Percentiles rank a stretch among this genome's conserved stretches.
phyloP scores from a whole-genome alignment of 352 stramenopile species.

The Pythium vanterpoolii region DNA sequence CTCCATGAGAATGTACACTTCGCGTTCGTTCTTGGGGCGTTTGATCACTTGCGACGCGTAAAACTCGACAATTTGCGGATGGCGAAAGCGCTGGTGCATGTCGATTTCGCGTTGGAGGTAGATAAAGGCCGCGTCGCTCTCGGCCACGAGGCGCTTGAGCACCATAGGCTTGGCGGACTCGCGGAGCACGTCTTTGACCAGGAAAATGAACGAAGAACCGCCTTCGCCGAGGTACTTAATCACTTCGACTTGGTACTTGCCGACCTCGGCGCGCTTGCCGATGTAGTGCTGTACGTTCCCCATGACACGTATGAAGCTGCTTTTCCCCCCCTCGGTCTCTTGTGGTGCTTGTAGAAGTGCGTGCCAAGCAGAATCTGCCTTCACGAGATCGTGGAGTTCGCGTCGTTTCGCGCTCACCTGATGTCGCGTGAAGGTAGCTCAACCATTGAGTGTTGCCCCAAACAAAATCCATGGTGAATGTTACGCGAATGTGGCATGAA shows the following conservation, averaged over 20 bases:
- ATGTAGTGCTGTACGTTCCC: conserved; percentile 82
- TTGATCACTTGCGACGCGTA: conserved; percentile 45
- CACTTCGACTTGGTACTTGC: conserved; percentile 59
- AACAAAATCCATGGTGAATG: background rate
- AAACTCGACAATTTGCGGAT: conserved; percentile 70
- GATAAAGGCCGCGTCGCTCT: conserved; percentile 58
- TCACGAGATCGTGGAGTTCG: background rate
- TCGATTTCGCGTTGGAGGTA: conserved; percentile 70
- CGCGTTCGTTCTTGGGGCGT: conserved; percentile 40
- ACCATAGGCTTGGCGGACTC: conserved; percentile 43
- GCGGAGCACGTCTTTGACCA: conserved; percentile 56
- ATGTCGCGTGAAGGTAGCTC: conserved; percentile 23
- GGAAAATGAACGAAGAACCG: conserved; percentile 80
- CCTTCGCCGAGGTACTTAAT: conserved; percentile 76
- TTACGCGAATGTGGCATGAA: conserved; percentile 24
- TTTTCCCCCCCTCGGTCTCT: background rate
- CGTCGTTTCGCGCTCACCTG: conserved; percentile 21
- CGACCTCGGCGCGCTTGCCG: conserved; percentile 58
- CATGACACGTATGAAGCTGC: conserved; percentile 25
- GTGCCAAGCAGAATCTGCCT: background rate
- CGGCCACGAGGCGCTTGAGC: conserved; percentile 70
- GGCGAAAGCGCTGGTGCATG: conserved; percentile 67
- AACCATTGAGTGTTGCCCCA: too few relatives aligned
- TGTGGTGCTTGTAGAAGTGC: background rate
- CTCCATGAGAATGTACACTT: conserved; percentile 97